Base-by-base conservation (phyloP, 257 asterid species). In the Penstemon newberryi region DNA sequence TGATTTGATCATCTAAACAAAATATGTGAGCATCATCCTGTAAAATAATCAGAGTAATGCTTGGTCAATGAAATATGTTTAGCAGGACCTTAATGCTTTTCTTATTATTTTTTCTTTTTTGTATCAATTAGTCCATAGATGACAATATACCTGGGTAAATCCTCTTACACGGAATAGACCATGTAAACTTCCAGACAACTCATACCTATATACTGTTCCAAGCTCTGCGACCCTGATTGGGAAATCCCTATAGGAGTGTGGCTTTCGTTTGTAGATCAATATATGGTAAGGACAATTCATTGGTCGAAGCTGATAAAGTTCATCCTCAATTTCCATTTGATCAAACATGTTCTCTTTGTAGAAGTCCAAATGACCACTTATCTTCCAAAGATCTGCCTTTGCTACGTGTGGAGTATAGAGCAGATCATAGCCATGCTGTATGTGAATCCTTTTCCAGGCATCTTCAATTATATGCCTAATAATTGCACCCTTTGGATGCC, bases 271-370 rank as follows among this genome's bases (percentile, higher is more conserved):
- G 82, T 90, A 93, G 66, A 87, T 85, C 79, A 93, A 85, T 70
- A 93, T 87, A 72, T 93, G 99, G 87, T 93, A 93, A 60, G 99
- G 99, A 70, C 99, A 93, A 85, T 93, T 90, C 99, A 90, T 93
- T 10, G 99, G 99, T 59, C 99, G 93, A 73, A 93, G 97, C 89
- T 93, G 97, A 80, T 86, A 93, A 69, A 77, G 93, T 75, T 93
- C 99, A 56, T 90, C 83, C 77, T 93, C 99, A 65, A 93, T 83
- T 73, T 88, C 84, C 96, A 93, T 93, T 77, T 90, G 96, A 25
- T 88, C 94, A 77, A 84, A 93, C 99, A 93, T 93, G 81, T 85
- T 93, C 80, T 90, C 99, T 73, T 82, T 85, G 82, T 93, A 93
- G 79, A 90, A 93, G 69, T 93, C 97, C 59, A 88, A 83, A 85